These are phyloP conservation scores for Erysimum cheiri DNA, from an alignment of 441 rosid species.

Conservation along the genomic window DNA sequence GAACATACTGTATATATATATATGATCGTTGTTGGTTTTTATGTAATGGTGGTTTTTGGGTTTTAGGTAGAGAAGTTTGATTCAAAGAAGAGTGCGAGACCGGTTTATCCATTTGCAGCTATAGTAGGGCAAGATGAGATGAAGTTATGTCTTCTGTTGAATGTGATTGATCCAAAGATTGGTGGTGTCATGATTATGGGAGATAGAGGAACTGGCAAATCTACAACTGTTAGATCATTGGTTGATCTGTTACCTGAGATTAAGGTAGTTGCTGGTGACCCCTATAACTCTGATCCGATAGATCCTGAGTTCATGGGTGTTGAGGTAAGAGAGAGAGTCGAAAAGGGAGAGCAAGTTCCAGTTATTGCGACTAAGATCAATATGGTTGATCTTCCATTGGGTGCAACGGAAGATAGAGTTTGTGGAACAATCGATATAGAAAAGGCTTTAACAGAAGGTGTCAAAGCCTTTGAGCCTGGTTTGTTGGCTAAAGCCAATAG, in stretches of 20 bases:
- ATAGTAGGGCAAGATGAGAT: slow-evolving; percentile 99
- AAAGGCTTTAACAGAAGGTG: slow-evolving; percentile 95
- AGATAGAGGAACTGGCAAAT: slow-evolving; percentile 96
- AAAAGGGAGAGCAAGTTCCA: slow-evolving; percentile 61
- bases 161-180: slow-evolving; percentile 95
- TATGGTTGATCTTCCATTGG: slow-evolving; percentile 97
- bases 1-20: not conserved
- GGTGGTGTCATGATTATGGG: slow-evolving; percentile 99
- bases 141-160: slow-evolving; percentile 88
- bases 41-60: slow-evolving; percentile 12
- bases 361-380: slow-evolving; percentile 70
- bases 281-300: slow-evolving; percentile 88
- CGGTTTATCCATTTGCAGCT: slow-evolving; percentile 95
- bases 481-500: slow-evolving; percentile 97
- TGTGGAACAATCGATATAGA: slow-evolving; percentile 97
- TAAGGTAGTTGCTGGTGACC: slow-evolving; percentile 77
- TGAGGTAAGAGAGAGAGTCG: slow-evolving; percentile 74
- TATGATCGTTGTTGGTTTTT: not conserved
- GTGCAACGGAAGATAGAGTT: slow-evolving; percentile 96
- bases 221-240: slow-evolving; percentile 89
- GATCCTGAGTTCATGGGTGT: slow-evolving; percentile 95
- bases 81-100: slow-evolving; percentile 81
- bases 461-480: slow-evolving; percentile 98
- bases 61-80: slow-evolving; percentile 63
- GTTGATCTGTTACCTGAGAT: slow-evolving; percentile 93